Evolutionary conservation across 164 flowering plant species (phyloP), one percentile per base, ranked within the genome.

Genomic region (Dillenia suffruticosa): DNA sequence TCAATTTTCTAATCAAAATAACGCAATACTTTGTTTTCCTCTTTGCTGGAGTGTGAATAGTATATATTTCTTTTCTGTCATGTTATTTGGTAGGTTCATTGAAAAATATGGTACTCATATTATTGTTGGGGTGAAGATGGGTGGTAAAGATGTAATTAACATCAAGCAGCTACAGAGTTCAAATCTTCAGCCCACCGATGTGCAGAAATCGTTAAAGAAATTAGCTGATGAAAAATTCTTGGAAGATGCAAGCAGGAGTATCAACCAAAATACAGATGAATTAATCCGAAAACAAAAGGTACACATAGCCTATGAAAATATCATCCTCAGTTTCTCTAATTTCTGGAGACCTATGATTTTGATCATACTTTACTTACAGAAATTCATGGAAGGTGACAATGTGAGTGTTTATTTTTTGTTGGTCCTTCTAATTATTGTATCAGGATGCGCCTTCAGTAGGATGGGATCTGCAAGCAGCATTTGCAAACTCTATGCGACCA

Each of bases 121-220:
- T 56, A 78, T 90, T 63, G 85, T 83, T 53, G 97, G 94, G 24
- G 87, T 90, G 51, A 88, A 82, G 72, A 90, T 90, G 86, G 97
- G 97, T 58, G 98, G 97, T 32, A 93, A 87, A 73, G 98, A 93
- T 81, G 91, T 86, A 19, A 70, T 87, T 63, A 78, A 84, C 75
- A 59, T 89, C 46, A 93, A 87, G 81, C 94, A 93, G 82, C 77
- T 69, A 50, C 75, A 72, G 11, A 81, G 70, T 46, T 93, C 98
- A 63, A 68, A 53, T 68, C 76, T 84, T 66, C 72, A 78, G 72
- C 73, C 92, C 17, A 61, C 70, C 51, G 92, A 90, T 55, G 82
- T 93, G 72, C 88, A 80, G 82, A 83, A 77, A 53, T 52, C 73
- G 65, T 74, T 93, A 66, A 86, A 87, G 83, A 62, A 79, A 54